Evolutionary conservation across 345 rosid species (phyloP), one percentile per base, ranked within the genome.

Genomic region (Rhodamnia argentea): DNA sequence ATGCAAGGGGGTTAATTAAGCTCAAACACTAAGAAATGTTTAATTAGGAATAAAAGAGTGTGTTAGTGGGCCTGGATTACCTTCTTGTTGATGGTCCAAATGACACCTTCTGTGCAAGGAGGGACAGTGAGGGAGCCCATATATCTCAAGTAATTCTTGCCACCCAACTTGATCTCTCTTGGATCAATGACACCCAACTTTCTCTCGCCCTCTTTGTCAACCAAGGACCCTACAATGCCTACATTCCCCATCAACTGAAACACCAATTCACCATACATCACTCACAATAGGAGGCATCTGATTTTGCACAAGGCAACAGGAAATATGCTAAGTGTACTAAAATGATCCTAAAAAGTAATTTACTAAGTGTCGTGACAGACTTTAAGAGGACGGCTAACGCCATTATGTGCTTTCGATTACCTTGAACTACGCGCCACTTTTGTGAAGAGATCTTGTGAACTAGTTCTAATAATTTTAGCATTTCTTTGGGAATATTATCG

Each of bases 51-150:
- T 13, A 47, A 85, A 75, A n/a, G 42, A 1, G 42, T 15, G 13
- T 5, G 32, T 16, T 13, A 0, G 11, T 3, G 37, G 13, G 27
- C 56, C 13, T 13, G 13, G 27, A 42, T 76, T 20, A 96, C 97
- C 92, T 91, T 87, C 83, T 84, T 87, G 90, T 90, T 84, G 83
- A 95, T 90, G 85, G 86, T 92, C 98, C 98, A 94, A 82, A 86
- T 88, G 84, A 96, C 96, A 85, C 92, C 94, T 92, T 96, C 92
- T 3, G 96, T 91, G 87, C 98, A 96, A 78, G 98, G 98, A 88
- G 99, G 96, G 52, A 91, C 89, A 3, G 99, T 94, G 76, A 96
- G 96, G 4, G 99, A 96, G 57, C 99, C 99, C 42, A 86, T 76
- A 85, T 96, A 95, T 86, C 94, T 93, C 85, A 92, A 95, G 83